Conservation (phyloP, 805 yeast species). For the Spathaspora hagerdaliae region DNA sequence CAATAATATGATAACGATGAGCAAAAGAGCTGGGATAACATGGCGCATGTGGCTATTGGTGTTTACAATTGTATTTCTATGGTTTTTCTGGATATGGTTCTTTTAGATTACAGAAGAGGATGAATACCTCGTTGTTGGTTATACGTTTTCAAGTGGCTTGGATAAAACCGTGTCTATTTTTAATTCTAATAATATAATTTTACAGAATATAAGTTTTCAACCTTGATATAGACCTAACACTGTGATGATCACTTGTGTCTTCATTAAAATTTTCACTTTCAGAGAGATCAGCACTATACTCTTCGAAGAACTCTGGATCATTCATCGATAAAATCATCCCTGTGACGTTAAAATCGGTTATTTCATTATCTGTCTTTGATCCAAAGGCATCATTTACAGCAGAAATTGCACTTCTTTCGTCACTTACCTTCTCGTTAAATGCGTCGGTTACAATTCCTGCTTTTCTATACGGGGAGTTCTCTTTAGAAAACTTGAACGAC, state of each 20-base stretch:
- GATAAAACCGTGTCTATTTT: too few species aligned
- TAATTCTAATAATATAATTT: neutral
- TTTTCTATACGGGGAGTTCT: constrained; percentile 4
- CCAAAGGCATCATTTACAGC: constrained; percentile 9
- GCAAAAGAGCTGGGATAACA: constrained; percentile 42
- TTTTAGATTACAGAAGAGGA: constrained; percentile 9
- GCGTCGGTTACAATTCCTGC: constrained; percentile 1
- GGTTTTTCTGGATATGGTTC: constrained; percentile 43
- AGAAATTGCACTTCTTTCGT: constrained; percentile 5
- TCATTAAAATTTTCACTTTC: neutral
- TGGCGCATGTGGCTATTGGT: constrained; percentile 44
- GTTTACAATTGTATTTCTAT: constrained; percentile 30
- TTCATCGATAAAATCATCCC: constrained; percentile 6
- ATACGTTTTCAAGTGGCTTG: too few species aligned
- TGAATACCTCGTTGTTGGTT: neutral
- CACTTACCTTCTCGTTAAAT: neutral
- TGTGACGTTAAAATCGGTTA: constrained; percentile 6
- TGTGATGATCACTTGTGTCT: neutral
- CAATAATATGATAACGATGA: constrained; percentile 42
- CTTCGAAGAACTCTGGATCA: neutral
- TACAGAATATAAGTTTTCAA: constrained; percentile 4
- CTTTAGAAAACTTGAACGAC: neutral
- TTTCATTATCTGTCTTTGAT: constrained; percentile 2
- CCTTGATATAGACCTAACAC: neutral
- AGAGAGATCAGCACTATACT: neutral